Evolutionary conservation across 495 filamentous ascomycete genomes (phyloP).

Genomic region (Parathielavia appendiculata): DNA sequence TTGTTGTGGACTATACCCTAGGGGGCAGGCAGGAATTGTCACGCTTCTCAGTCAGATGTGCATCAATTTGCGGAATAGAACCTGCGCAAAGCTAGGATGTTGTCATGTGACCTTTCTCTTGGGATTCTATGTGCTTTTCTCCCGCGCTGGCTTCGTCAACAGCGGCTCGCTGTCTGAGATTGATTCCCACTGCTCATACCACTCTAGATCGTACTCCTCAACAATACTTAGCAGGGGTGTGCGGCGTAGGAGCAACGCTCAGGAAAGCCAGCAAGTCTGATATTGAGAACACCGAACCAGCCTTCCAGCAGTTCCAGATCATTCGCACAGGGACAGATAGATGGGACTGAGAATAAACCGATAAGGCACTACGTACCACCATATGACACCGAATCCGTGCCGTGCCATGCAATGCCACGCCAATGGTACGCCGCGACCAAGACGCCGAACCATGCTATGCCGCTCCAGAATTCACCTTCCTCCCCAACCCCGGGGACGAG

Average conservation of each 20-base stretch:
- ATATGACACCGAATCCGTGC: not conserved
- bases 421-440: not conserved
- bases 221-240: not conserved
- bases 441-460: conserved; percentile 1
- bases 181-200: not conserved
- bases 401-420: not conserved
- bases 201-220: not conserved
- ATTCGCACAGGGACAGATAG: too few relatives aligned
- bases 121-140: not conserved
- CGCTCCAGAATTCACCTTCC: not conserved
- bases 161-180: too few relatives aligned
- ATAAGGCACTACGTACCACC: too few relatives aligned
- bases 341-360: not conserved
- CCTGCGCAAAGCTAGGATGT: not conserved
- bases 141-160: not conserved
- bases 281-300: not conserved
- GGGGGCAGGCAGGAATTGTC: not conserved
- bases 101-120: not conserved
- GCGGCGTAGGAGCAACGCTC: not conserved
- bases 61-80: not conserved
- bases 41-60: conserved; percentile 12
- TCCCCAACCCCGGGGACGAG: not conserved
- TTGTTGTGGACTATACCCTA: conserved; percentile 6
- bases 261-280: not conserved
- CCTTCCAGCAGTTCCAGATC: too few relatives aligned